Conservation (phyloP, 371 early-diverging fungal species). For the Syncephalastrum monosporum region DNA sequence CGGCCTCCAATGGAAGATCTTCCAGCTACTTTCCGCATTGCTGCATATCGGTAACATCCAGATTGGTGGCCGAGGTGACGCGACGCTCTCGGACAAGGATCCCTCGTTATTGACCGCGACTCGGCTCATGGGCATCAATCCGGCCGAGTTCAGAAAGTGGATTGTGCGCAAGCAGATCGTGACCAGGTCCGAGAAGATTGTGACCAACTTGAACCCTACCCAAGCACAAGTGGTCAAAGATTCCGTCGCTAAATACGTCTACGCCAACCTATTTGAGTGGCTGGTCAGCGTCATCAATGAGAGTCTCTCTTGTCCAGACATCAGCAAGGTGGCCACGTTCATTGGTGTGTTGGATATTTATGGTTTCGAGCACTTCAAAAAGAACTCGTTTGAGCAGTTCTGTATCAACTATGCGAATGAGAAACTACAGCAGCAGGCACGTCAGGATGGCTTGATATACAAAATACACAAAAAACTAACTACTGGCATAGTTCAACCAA, state of each 20-base stretch:
- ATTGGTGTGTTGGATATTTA: constrained; percentile 97
- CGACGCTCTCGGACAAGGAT: constrained; percentile 76
- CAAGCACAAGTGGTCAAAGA: constrained; percentile 86
- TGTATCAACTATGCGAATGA: constrained; percentile 99
- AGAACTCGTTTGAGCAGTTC: constrained; percentile 99
- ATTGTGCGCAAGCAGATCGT: constrained; percentile 88
- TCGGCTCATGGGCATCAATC: constrained; percentile 72
- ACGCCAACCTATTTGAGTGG: constrained; percentile 93
- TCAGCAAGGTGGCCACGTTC: constrained; percentile 52
- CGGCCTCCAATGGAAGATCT: constrained; percentile 87
- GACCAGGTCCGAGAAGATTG: constrained; percentile 86
- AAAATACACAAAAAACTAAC: background rate
- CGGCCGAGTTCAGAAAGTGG: constrained; percentile 83
- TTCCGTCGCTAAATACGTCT: constrained; percentile 93
- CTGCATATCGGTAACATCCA: constrained; percentile 92
- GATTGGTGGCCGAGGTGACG: constrained; percentile 70
- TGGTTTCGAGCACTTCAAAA: constrained; percentile 96
- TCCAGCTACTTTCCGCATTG: constrained; percentile 83
- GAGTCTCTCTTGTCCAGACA: constrained; percentile 65
- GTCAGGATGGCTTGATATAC: background rate
- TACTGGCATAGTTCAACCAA: constrained; percentile 54
- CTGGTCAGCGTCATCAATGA: constrained; percentile 82
- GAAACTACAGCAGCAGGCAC: constrained; percentile 90
- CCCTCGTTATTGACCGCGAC: constrained; percentile 66
- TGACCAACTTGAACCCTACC: constrained; percentile 68